phyloP scores from a whole-genome alignment of 1,284 basidiomycete genomes.

The Cryptococcus deneoformans region DNA sequence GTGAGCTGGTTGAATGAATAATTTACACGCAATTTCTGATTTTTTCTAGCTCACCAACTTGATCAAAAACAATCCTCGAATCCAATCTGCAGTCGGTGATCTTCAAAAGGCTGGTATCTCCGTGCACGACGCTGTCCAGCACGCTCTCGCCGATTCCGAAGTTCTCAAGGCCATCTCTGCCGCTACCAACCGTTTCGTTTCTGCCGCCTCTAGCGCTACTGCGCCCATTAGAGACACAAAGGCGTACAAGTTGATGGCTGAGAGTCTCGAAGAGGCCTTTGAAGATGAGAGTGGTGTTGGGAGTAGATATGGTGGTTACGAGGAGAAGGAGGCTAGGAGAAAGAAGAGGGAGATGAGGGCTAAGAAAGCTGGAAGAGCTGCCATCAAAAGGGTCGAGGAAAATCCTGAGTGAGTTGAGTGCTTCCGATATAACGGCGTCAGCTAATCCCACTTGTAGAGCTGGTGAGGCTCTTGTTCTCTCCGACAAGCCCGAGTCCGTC shows the following conservation, averaged over 20 bases:
- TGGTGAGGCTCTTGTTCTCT: constrained; percentile 72
- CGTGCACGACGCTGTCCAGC: constrained; percentile 88
- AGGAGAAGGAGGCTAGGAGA: constrained; percentile 84
- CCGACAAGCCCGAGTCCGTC: constrained; percentile 53
- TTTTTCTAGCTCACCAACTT: constrained; percentile 72
- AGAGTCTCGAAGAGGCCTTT: constrained; percentile 80
- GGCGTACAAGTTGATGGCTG: constrained; percentile 88
- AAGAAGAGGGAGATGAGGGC: constrained; percentile 69
- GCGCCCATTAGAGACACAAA: constrained; percentile 93
- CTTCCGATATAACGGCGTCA: too few species aligned
- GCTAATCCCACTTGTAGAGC: constrained; percentile 57
- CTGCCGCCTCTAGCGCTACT: constrained; percentile 70
- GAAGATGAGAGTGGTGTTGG: constrained; percentile 66
- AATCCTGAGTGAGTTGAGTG: constrained; percentile 67
- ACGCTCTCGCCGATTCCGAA: constrained; percentile 91
- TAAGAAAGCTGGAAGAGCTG: constrained; percentile 72
- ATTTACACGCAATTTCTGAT: not conserved
- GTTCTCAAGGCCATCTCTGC: constrained; percentile 71
- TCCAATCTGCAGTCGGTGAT: constrained; percentile 88
- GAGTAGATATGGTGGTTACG: constrained; percentile 88
- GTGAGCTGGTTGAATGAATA: constrained; percentile 55
- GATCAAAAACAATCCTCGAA: constrained; percentile 92
- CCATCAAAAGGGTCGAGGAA: constrained; percentile 57
- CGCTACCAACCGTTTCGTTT: constrained; percentile 73
- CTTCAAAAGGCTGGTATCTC: constrained; percentile 84